Percentiles rank a stretch among this genome's conserved stretches.
phyloP scores from a whole-genome alignment of 129 eudicot species.

The Logfia minima region DNA sequence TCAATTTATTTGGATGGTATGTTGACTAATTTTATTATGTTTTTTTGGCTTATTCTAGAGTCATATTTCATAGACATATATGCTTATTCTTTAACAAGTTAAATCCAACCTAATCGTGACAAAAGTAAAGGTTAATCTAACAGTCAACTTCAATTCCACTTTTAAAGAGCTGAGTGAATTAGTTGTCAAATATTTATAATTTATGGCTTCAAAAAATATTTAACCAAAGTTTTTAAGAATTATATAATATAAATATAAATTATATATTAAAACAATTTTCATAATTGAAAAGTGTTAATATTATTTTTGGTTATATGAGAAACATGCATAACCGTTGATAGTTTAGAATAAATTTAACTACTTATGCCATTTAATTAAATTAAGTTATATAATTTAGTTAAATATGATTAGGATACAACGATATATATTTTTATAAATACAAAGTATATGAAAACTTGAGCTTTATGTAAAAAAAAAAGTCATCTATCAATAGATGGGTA shows the following conservation, averaged over 20 bases:
- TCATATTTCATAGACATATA: background rate
- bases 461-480: no score
- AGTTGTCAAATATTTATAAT: no score
- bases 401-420: background rate
- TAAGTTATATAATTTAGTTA: no score
- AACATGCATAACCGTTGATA: no score
- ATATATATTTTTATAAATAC: no score
- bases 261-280: background rate
- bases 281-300: background rate
- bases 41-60: conserved; percentile 9
- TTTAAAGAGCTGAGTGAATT: background rate
- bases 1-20: conserved; percentile 77
- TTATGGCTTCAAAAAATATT: no score
- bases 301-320: no score
- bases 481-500: no score
- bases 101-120: conserved; percentile 13
- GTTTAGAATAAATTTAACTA: no score
- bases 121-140: background rate
- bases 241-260: background rate
- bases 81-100: conserved; percentile 5
- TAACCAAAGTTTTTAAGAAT: background rate
- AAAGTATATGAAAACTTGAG: no score
- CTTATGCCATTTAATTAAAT: no score
- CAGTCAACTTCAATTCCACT: background rate
- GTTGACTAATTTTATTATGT: conserved; percentile 20